Conservation (phyloP, 1,139 yeast genomes). For the Saccharomyces hybrid region DNA sequence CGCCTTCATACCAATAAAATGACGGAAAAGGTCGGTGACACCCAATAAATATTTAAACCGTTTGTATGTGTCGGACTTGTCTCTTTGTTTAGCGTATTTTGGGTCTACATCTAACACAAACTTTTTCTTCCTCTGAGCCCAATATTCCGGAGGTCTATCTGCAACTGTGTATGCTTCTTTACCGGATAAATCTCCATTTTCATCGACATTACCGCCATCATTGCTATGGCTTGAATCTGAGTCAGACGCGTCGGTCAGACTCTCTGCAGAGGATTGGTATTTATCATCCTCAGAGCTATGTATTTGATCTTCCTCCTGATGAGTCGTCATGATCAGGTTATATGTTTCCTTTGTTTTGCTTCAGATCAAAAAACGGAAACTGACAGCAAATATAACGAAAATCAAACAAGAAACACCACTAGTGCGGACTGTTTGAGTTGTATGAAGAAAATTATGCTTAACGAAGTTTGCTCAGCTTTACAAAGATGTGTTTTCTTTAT, state of each 20-base stretch:
- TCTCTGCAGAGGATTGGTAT: neutral
- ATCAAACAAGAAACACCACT: neutral
- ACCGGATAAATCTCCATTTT: neutral
- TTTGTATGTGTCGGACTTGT: constrained; percentile 57
- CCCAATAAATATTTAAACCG: constrained; percentile 61
- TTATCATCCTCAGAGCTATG: neutral
- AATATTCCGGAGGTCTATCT: constrained; percentile 25
- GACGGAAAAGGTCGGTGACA: constrained; percentile 58
- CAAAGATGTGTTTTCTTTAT: neutral
- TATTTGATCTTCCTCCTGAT: neutral
- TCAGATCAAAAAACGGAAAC: neutral
- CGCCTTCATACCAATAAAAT: constrained; percentile 61
- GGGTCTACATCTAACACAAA: constrained; percentile 50
- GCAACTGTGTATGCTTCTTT: constrained; percentile 4
- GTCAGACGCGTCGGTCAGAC: neutral
- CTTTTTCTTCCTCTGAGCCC: constrained; percentile 38
- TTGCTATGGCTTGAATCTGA: neutral
- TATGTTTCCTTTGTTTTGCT: neutral
- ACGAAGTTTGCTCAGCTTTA: neutral
- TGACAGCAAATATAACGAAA: neutral
- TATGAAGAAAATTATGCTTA: neutral
- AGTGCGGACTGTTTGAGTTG: neutral
- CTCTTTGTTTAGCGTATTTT: constrained; percentile 48
- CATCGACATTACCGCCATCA: neutral
- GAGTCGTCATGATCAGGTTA: neutral